Conservation (phyloP, 495 filamentous ascomycete genomes). For the Penicillium cosmopolitanum region DNA sequence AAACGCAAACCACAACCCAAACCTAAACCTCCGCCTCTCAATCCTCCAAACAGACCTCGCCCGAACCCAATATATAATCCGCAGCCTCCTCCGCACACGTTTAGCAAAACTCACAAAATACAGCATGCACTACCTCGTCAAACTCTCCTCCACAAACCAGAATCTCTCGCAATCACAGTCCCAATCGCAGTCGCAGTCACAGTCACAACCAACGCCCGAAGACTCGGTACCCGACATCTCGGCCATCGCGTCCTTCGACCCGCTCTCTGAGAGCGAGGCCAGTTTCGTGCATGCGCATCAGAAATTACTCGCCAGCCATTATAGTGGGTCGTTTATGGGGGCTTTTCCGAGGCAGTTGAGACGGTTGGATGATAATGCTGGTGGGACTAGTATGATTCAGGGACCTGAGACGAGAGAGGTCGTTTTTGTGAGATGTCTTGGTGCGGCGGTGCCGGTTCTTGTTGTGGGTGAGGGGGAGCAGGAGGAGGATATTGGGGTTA, state of each 20-base stretch:
- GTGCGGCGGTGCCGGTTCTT: slow-evolving; percentile 55
- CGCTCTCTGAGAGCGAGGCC: slow-evolving; percentile 72
- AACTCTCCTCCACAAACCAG: slow-evolving; percentile 56
- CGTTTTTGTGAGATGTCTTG: slow-evolving; percentile 81
- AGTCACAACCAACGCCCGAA: slow-evolving; percentile 31
- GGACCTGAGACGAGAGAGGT: slow-evolving; percentile 77
- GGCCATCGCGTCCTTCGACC: slow-evolving; percentile 44
- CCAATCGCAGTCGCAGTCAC: slow-evolving; percentile 55
- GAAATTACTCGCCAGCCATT: slow-evolving; percentile 79
- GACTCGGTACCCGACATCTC: slow-evolving; percentile 43
- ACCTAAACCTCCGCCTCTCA: slow-evolving; percentile 87
- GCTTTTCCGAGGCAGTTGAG: slow-evolving; percentile 77
- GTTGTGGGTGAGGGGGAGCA: slow-evolving; percentile 57
- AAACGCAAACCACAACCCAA: slow-evolving; percentile 64
- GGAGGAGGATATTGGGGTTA: slow-evolving; percentile 57
- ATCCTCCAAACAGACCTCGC: slow-evolving; percentile 97
- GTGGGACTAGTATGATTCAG: slow-evolving; percentile 90
- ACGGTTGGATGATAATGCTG: slow-evolving; percentile 85
- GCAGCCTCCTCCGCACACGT: slow-evolving; percentile 81
- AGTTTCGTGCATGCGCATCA: slow-evolving; percentile 83
- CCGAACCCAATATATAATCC: slow-evolving; percentile 85
- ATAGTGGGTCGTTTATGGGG: slow-evolving; percentile 75
- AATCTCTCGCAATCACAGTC: slow-evolving; percentile 58
- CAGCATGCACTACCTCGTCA: slow-evolving; percentile 48
- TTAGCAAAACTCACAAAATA: slow-evolving; percentile 69